Evolutionary conservation across 371 early-diverging fungal genomes (phyloP).

Genomic region (Lichtheimia ornata): DNA sequence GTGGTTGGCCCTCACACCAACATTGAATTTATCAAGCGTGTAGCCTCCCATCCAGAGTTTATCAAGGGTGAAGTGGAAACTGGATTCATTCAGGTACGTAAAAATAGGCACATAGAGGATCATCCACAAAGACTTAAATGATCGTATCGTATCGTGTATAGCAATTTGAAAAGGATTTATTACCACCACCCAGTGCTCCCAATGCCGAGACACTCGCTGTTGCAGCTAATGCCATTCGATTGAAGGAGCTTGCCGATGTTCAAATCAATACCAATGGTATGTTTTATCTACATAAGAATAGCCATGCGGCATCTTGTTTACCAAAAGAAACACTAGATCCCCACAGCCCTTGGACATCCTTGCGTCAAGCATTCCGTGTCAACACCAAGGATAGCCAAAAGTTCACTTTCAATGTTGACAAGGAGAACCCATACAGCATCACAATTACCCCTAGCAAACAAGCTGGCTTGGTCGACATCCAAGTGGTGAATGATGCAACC

Average conservation of each 20-base stretch:
- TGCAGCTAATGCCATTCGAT: slow-evolving; percentile 69
- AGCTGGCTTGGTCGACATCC: slow-evolving; percentile 30
- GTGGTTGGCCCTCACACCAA: slow-evolving; percentile 92
- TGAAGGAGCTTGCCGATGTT: slow-evolving; percentile 47
- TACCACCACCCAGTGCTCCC: slow-evolving; percentile 54
- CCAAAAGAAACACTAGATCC: slow-evolving; percentile 30
- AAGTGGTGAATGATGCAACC: slow-evolving; percentile 23
- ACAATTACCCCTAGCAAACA: slow-evolving; percentile 18
- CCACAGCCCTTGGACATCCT: slow-evolving; percentile 62
- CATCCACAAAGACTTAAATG: no score
- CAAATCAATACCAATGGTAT: slow-evolving; percentile 31
- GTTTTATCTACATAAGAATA: neutral
- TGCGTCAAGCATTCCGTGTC: slow-evolving; percentile 56
- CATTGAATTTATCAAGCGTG: slow-evolving; percentile 84
- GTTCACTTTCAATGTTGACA: slow-evolving; percentile 29
- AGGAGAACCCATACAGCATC: slow-evolving; percentile 29
- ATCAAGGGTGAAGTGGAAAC: slow-evolving; percentile 91
- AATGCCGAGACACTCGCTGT: slow-evolving; percentile 66
- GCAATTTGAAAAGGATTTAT: slow-evolving; percentile 71
- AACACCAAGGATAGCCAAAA: slow-evolving; percentile 51
- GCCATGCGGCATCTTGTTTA: neutral
- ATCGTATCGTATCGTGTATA: slow-evolving; percentile 9
- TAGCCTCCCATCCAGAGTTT: slow-evolving; percentile 83
- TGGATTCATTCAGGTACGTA: slow-evolving; percentile 80
- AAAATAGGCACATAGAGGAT: slow-evolving; percentile 1